Conservation (phyloP, 2,329 filamentous ascomycete species). For the Epichloe gansuensis region DNA sequence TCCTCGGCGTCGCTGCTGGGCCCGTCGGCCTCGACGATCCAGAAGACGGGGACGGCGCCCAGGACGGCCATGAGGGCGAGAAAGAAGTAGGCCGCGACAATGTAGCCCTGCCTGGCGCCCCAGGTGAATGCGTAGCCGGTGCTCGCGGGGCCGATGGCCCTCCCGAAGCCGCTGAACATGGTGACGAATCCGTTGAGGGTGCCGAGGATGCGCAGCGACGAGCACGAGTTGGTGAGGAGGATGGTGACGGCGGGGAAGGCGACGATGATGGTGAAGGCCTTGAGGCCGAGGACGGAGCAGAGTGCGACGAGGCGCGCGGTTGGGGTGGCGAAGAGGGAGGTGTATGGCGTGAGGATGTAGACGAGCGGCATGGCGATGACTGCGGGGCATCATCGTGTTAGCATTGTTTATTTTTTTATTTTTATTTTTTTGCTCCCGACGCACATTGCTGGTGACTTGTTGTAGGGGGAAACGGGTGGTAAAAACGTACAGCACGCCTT, state of each 20-base stretch:
- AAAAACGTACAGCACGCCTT: constrained; percentile 43
- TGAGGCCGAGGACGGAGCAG: constrained; percentile 56
- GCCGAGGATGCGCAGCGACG: constrained; percentile 61
- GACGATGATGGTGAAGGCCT: constrained; percentile 67
- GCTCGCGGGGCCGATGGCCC: constrained; percentile 66
- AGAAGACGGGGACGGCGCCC: constrained; percentile 61
- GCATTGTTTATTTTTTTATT: not conserved
- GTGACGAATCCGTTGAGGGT: constrained; percentile 89
- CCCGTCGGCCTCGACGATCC: constrained; percentile 61
- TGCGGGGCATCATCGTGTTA: constrained; percentile 9
- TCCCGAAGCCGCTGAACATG: constrained; percentile 65
- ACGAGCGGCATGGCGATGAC: constrained; percentile 58
- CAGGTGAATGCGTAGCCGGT: constrained; percentile 62
- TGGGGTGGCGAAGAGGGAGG: constrained; percentile 45
- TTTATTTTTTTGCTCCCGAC: too few species aligned
- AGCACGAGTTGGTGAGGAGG: constrained; percentile 76
- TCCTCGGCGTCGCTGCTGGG: constrained; percentile 24
- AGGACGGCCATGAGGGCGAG: constrained; percentile 51
- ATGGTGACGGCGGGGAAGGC: constrained; percentile 86
- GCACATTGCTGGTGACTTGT: not conserved
- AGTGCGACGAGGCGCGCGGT: constrained; percentile 47
- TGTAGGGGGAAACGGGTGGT: not conserved
- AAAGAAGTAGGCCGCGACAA: constrained; percentile 72
- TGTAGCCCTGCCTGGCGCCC: constrained; percentile 63
- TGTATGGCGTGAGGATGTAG: constrained; percentile 75